These are phyloP conservation scores for Phylloboletellus chloephorus DNA, from an alignment of 1,284 basidiomycete genomes.

Conservation along the genomic window DNA sequence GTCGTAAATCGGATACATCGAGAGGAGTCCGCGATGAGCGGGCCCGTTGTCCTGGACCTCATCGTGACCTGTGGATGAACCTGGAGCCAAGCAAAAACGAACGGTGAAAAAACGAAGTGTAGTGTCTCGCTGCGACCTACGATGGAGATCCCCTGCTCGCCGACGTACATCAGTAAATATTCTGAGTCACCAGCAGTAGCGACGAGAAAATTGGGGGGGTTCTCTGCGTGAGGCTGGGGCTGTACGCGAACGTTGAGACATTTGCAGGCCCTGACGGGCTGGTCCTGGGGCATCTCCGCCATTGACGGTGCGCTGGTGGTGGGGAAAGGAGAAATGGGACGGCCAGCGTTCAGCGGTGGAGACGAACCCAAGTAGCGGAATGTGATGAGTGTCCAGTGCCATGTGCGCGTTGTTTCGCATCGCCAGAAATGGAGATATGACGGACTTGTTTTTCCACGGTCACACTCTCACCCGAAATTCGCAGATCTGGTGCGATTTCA, in stretches of 20 bases:
- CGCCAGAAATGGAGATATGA: slow-evolving; percentile 23
- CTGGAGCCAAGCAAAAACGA: slow-evolving; percentile 35
- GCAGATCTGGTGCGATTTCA: slow-evolving; percentile 3
- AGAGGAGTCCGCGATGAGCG: slow-evolving; percentile 40
- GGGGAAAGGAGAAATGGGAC: slow-evolving; percentile 14
- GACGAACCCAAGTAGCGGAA: slow-evolving; percentile 25
- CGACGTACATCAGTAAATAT: slow-evolving; percentile 56
- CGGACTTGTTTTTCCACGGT: slow-evolving; percentile 21
- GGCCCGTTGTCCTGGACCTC: slow-evolving; percentile 51
- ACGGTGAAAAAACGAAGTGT: slow-evolving; percentile 1
- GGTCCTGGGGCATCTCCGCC: slow-evolving; percentile 18
- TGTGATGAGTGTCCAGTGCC: slow-evolving; percentile 35
- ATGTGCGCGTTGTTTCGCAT: slow-evolving; percentile 26
- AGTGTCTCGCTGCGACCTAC: slow-evolving; percentile 37
- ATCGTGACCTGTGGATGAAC: slow-evolving; percentile 66
- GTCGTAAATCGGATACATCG: slow-evolving; percentile 55
- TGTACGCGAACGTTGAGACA: slow-evolving; percentile 67
- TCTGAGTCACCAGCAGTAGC: slow-evolving; percentile 35
- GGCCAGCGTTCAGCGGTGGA: slow-evolving; percentile 26
- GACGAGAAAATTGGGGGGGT: slow-evolving; percentile 32
- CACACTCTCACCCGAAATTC: slow-evolving; percentile 13
- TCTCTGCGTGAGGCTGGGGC: slow-evolving; percentile 24
- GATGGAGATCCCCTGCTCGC: slow-evolving; percentile 60
- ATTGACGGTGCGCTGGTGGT: slow-evolving; percentile 25
- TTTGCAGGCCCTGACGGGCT: slow-evolving; percentile 44